A percentile compares a stretch with the other conserved stretches of the same genome.
phyloP scores from a whole-genome alignment of 768 basidiomycete species.

The Nevesoporus exiguus region DNA sequence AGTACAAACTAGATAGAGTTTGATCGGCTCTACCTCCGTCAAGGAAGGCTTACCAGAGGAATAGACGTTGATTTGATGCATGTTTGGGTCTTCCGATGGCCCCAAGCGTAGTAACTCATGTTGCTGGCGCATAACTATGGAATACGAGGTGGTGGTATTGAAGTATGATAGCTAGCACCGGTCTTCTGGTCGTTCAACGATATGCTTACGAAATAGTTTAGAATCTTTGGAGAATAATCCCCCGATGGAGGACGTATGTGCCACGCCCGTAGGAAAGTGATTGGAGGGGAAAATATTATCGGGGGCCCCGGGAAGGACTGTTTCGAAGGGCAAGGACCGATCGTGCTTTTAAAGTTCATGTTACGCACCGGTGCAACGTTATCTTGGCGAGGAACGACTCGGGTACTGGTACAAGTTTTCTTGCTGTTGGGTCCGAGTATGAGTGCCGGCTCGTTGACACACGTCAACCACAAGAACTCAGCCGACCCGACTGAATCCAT shows the following conservation, averaged over 20 bases:
- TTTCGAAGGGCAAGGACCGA: not conserved
- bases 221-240: not conserved
- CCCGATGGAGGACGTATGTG: not conserved
- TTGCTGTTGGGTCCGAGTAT: not conserved
- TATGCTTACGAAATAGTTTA: not conserved
- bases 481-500: no score
- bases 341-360: not conserved
- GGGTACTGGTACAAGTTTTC: not conserved
- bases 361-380: not conserved
- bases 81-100: not conserved
- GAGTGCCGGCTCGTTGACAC: not conserved
- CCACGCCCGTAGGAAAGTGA: not conserved
- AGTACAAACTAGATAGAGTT: not conserved
- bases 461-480: not conserved
- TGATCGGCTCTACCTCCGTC: not conserved
- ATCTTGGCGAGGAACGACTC: not conserved
- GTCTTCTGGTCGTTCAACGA: not conserved
- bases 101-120: slow-evolving; percentile 2
- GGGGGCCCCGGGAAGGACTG: no score
- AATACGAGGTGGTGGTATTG: not conserved
- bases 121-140: not conserved
- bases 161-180: not conserved
- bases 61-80: not conserved
- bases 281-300: not conserved
- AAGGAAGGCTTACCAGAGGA: slow-evolving; percentile 16